Conservation (phyloP, 2,329 filamentous ascomycete genomes). For the Ophiognomonia clavigignenti-juglandacearum region DNA sequence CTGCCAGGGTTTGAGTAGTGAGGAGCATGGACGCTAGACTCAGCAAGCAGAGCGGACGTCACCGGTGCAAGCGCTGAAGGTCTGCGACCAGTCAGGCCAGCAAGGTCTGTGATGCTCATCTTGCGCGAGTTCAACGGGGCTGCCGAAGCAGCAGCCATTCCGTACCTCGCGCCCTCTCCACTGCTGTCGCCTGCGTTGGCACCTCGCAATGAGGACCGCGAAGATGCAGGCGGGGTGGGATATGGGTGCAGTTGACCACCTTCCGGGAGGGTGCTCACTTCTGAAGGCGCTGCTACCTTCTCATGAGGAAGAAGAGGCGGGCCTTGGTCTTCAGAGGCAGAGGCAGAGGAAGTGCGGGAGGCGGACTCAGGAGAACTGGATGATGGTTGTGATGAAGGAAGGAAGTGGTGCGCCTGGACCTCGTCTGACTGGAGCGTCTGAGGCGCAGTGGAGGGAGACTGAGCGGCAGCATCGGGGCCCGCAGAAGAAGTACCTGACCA, state of each 20-base stretch:
- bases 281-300: conserved; percentile 27
- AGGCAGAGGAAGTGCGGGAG: conserved; percentile 16
- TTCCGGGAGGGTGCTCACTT: conserved; percentile 25
- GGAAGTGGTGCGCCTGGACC: conserved; percentile 11
- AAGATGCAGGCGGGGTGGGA: conserved; percentile 54
- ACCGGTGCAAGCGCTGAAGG: conserved; percentile 51
- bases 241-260: conserved; percentile 38
- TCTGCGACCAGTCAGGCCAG: conserved; percentile 36
- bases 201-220: conserved; percentile 39
- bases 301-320: conserved; percentile 34
- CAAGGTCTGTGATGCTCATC: conserved; percentile 39
- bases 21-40: conserved; percentile 58
- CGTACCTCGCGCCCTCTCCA: conserved; percentile 27
- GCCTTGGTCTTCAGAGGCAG: conserved; percentile 21
- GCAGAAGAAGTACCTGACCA: conserved; percentile 34
- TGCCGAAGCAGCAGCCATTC: conserved; percentile 28
- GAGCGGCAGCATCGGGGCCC: conserved; percentile 34
- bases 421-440: conserved; percentile 15
- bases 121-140: conserved; percentile 33
- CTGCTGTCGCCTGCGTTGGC: conserved; percentile 36
- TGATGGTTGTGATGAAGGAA: conserved; percentile 19
- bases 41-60: conserved; percentile 55
- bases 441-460: conserved; percentile 22
- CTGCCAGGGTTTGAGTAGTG: conserved; percentile 66
- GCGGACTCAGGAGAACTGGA: conserved; percentile 20